phyloP scores from a whole-genome alignment of 805 yeast genomes.

The Babjeviella inositovora region DNA sequence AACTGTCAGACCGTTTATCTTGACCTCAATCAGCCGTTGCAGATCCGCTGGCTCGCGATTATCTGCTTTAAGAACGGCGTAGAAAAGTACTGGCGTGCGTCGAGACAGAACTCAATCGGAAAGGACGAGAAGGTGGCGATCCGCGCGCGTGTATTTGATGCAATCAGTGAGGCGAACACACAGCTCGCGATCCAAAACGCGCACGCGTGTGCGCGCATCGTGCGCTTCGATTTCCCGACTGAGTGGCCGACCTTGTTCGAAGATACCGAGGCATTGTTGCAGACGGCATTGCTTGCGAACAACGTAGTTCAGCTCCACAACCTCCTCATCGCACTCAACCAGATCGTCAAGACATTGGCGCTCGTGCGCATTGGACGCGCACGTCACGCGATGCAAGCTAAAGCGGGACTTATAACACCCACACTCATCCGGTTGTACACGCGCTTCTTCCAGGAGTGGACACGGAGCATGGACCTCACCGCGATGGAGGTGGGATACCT shows the following conservation, averaged over 20 bases:
- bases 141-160: constrained; percentile 35
- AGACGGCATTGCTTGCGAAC: constrained; percentile 20
- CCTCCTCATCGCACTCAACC: constrained; percentile 52
- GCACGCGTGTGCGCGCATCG: constrained; percentile 62
- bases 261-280: constrained; percentile 29
- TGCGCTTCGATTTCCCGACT: constrained; percentile 70
- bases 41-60: constrained; percentile 72
- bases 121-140: constrained; percentile 61
- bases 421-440: constrained; percentile 43
- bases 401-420: constrained; percentile 48
- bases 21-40: constrained; percentile 40
- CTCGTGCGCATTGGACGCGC: constrained; percentile 75
- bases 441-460: constrained; percentile 49
- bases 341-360: constrained; percentile 58
- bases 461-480: constrained; percentile 26
- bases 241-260: constrained; percentile 81
- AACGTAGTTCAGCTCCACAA: constrained; percentile 45
- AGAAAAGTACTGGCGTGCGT: constrained; percentile 71
- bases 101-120: constrained; percentile 29
- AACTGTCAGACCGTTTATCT: constrained; percentile 31
- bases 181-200: constrained; percentile 77
- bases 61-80: constrained; percentile 83
- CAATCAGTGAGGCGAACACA: constrained; percentile 53
- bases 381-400: constrained; percentile 59
- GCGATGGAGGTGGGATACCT: constrained; percentile 65